Base-by-base conservation (phyloP, 2,329 filamentous ascomycete genomes). In the Sarocladium kiliense region DNA sequence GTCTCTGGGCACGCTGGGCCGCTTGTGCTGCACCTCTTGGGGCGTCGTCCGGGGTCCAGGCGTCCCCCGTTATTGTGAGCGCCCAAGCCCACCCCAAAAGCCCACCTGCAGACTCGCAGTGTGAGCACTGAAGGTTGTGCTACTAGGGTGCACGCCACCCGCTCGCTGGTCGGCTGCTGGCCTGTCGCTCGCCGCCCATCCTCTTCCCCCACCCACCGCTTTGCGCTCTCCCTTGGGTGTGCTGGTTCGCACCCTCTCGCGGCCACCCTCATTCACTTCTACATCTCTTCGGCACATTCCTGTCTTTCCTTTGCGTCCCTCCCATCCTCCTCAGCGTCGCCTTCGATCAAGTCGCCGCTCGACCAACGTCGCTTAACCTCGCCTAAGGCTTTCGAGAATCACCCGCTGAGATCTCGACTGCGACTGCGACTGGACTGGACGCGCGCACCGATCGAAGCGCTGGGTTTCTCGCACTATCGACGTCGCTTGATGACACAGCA, bases 211-310 rank as follows among this genome's bases (percentile, higher is more conserved):
- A 23, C 42, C 53, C 25, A 27, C 44, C 44, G 44, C 44, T 47
- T 47, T 47, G 44, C 44, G 44, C 45, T 45, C 37, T 60, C 60
- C 58, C 39, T 47, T 47, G 44, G 41, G 23, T 47, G 44, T 14
- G 44, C 44, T 23, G 44, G n/a, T 54, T 58, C 51, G 21, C 54
- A 26, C 55, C 44, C 49, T 57, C 57, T 55, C 57, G 55, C 55
- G 59, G 47, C 49, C 57, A 57, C 61, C 58, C 62, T 63, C 64
- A 50, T 65, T 65, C 61, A 58, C 58, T 55, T 53, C 56, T 59
- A 44, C 26, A 32, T 21, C 50, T 57, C 51, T 55, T 59, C 50
- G 30, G 36, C 49, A 47, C 57, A 58, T 58, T 56, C 57, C 57
- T 56, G 55, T 58, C 57, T 32, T 45, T 56, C 55, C 21, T 56